A percentile compares a stretch with the other conserved stretches of the same genome.
Evolutionary conservation across 1,139 yeast species (phyloP).

Genomic region (Yamadazyma sp.): DNA sequence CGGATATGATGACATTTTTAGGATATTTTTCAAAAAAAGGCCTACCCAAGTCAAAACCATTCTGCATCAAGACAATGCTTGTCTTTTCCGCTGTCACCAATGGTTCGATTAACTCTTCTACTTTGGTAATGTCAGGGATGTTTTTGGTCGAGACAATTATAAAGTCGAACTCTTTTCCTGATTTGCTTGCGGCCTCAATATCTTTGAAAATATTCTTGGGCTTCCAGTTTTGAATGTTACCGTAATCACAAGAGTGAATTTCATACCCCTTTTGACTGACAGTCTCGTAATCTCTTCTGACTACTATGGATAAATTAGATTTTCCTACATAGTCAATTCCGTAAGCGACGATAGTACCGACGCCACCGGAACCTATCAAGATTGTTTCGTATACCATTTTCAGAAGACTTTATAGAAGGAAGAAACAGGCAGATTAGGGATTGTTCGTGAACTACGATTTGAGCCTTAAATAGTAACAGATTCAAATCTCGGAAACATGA

Average conservation of each 20-base stretch:
- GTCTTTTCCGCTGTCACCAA: slow-evolving; percentile 42
- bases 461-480: no score
- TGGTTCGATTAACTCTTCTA: slow-evolving; percentile 60
- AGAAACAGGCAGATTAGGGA: no score
- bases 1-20: slow-evolving; percentile 58
- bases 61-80: slow-evolving; percentile 63
- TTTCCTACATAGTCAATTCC: slow-evolving; percentile 45
- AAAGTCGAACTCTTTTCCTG: slow-evolving; percentile 53
- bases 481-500: no score
- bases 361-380: slow-evolving; percentile 52
- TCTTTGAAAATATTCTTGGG: slow-evolving; percentile 48
- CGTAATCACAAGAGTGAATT: slow-evolving; percentile 63
- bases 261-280: slow-evolving; percentile 56
- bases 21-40: slow-evolving; percentile 61
- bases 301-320: slow-evolving; percentile 58
- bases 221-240: slow-evolving; percentile 50
- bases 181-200: slow-evolving; percentile 44
- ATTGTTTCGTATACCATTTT: slow-evolving; percentile 26
- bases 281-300: slow-evolving; percentile 63
- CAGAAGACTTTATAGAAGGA: no score
- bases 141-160: slow-evolving; percentile 69
- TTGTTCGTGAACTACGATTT: no score
- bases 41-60: slow-evolving; percentile 72
- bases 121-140: slow-evolving; percentile 59
- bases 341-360: slow-evolving; percentile 68